Evolutionary conservation across 208 protist genomes (phyloP).

Genomic region (Crithidia expoeki): DNA sequence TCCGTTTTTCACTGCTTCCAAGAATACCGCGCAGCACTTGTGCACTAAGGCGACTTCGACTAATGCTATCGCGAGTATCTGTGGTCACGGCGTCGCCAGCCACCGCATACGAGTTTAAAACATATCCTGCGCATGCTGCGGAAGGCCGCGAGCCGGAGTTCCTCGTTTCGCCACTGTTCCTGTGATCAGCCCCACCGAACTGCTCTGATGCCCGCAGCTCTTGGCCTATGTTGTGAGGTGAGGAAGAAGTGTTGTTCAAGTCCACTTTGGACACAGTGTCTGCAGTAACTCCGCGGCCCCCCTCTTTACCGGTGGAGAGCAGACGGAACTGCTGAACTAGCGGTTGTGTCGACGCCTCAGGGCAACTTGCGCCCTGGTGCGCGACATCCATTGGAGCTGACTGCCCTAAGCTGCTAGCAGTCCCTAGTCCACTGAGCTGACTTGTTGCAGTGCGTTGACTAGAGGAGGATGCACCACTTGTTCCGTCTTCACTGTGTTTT

Average conservation of each 20-base stretch:
- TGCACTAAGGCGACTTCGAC: slow-evolving; percentile 11
- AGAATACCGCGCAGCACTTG: slow-evolving; percentile 22
- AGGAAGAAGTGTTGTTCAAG: not conserved
- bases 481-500: not conserved
- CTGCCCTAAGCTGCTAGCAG: too few species aligned
- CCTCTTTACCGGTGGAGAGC: not conserved
- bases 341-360: not conserved
- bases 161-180: slow-evolving; percentile 10
- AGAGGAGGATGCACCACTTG: not conserved
- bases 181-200: not conserved
- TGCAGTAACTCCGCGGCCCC: not conserved
- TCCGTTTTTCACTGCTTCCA: not conserved
- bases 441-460: not conserved
- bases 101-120: not conserved
- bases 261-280: not conserved
- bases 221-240: too few species aligned
- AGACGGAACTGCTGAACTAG: not conserved
- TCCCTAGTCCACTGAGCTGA: not conserved
- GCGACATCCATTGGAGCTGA: not conserved
- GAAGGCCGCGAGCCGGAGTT: not conserved
- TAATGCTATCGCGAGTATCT: slow-evolving; percentile 19
- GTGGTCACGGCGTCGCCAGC: slow-evolving; percentile 11
- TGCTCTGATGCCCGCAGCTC: not conserved
- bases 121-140: not conserved
- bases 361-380: not conserved